Conservation (phyloP, 2,329 filamentous ascomycete species). For the Saccharata proteae region DNA sequence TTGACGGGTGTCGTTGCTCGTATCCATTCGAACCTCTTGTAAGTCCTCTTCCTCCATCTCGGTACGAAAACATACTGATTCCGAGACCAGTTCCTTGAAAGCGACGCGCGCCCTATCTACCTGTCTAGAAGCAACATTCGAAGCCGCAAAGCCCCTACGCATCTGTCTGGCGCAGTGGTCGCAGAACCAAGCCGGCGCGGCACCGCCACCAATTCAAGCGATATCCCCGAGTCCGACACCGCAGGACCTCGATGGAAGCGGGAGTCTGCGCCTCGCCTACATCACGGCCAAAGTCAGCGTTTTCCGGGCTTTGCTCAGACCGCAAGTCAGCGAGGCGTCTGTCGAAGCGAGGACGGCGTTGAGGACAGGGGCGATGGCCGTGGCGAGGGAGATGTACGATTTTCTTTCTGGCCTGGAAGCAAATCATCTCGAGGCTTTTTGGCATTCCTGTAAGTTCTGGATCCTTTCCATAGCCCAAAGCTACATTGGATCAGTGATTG, state of each 20-base stretch:
- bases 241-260: conserved; percentile 33
- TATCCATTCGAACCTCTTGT: conserved; percentile 31
- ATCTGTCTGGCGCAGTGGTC: conserved; percentile 39
- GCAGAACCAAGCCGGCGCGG: conserved; percentile 30
- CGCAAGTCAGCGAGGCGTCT: conserved; percentile 18
- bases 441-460: conserved; percentile 20
- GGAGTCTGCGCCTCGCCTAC: conserved; percentile 40
- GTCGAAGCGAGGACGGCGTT: conserved; percentile 17
- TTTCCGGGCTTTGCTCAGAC: conserved; percentile 38
- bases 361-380: conserved; percentile 18
- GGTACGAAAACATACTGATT: neutral
- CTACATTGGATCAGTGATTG: too few species aligned
- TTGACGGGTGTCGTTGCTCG: conserved; percentile 41
- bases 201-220: conserved; percentile 11
- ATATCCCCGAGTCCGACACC: conserved; percentile 13
- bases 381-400: conserved; percentile 18
- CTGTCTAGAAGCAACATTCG: conserved; percentile 29
- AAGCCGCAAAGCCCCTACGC: conserved; percentile 38
- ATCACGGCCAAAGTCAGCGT: conserved; percentile 41
- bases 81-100: conserved; percentile 13
- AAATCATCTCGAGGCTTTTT: conserved; percentile 20
- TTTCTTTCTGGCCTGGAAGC: conserved; percentile 19
- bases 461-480: neutral
- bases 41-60: neutral
- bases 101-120: conserved; percentile 31